Evolutionary conservation across 2,329 filamentous ascomycete species (phyloP).

Genomic region (Juglanconis juglandina): DNA sequence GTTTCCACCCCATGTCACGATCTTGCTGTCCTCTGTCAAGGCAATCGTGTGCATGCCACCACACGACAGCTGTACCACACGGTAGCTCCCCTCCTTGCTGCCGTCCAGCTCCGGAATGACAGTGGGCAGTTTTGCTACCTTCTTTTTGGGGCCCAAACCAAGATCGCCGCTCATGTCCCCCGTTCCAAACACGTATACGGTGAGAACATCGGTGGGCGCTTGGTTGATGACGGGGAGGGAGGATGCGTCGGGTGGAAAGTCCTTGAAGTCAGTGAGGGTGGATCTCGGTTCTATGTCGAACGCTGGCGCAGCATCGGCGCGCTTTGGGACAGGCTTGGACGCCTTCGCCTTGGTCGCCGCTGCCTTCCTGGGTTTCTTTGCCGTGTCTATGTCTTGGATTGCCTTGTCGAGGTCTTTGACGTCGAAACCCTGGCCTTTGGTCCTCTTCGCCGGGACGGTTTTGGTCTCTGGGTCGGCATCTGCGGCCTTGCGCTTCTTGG

Average conservation of each 20-base stretch:
- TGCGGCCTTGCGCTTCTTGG: slow-evolving; percentile 19
- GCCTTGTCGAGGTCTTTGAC: slow-evolving; percentile 4
- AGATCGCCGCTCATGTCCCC: slow-evolving; percentile 48
- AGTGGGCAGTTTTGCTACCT: slow-evolving; percentile 19
- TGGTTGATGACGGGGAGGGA: slow-evolving; percentile 16
- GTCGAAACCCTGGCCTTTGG: neutral
- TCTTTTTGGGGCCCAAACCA: slow-evolving; percentile 22
- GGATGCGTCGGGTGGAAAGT: slow-evolving; percentile 15
- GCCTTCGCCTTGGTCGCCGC: slow-evolving; percentile 5
- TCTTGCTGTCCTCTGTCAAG: slow-evolving; percentile 62
- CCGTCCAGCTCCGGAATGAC: slow-evolving; percentile 20
- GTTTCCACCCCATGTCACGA: slow-evolving; percentile 69
- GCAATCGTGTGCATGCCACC: slow-evolving; percentile 68
- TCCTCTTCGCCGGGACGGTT: slow-evolving; percentile 5
- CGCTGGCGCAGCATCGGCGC: neutral
- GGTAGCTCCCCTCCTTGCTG: slow-evolving; percentile 14
- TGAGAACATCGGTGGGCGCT: slow-evolving; percentile 18
- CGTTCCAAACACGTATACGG: slow-evolving; percentile 21
- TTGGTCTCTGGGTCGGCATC: slow-evolving; percentile 1
- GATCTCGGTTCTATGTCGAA: slow-evolving; percentile 12
- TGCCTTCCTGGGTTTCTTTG: slow-evolving; percentile 5
- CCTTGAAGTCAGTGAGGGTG: slow-evolving; percentile 15
- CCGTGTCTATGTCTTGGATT: neutral
- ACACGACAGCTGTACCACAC: slow-evolving; percentile 56
- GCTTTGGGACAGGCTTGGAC: neutral